These are phyloP conservation scores for Rhodosorus marinus DNA, from an alignment of 23 red algal genomes.

Conservation along the genomic window DNA sequence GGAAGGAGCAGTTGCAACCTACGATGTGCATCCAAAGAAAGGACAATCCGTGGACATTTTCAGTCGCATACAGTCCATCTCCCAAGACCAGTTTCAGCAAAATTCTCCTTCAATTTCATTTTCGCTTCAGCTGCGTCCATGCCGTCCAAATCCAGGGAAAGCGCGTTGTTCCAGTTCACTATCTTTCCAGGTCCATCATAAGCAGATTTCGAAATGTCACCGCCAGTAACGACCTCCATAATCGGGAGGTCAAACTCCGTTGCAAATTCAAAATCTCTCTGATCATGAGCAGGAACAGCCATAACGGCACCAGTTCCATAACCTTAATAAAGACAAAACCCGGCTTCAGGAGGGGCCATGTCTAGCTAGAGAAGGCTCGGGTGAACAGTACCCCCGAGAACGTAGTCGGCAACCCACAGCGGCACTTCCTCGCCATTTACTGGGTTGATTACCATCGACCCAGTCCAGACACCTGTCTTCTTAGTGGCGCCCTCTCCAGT, in stretches of 20 bases:
- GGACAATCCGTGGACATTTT: background rate
- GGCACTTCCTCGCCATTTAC: slow-evolving; percentile 55
- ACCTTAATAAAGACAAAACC: too few species aligned
- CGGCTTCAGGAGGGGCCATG: too few species aligned
- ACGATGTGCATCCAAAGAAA: background rate
- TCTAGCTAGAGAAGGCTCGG: too few species aligned
- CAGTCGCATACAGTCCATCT: too few species aligned
- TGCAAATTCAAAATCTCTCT: slow-evolving; percentile 86
- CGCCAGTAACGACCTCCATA: slow-evolving; percentile 26
- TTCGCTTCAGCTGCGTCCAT: slow-evolving; percentile 19
- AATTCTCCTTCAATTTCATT: slow-evolving; percentile 21
- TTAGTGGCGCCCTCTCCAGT: slow-evolving; percentile 33
- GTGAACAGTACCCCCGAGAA: too few species aligned
- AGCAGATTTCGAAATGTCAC: slow-evolving; percentile 19
- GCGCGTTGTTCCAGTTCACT: slow-evolving; percentile 32
- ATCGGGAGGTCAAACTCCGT: slow-evolving; percentile 31
- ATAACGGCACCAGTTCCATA: slow-evolving; percentile 96
- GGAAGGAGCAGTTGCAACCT: background rate
- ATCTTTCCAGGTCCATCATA: slow-evolving; percentile 35
- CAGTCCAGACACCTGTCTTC: slow-evolving; percentile 88
- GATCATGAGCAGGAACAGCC: slow-evolving; percentile 84
- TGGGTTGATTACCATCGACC: slow-evolving; percentile 51
- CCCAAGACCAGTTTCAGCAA: slow-evolving; percentile 17
- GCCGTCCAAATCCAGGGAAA: slow-evolving; percentile 52
- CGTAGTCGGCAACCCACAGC: slow-evolving; percentile 93